phyloP scores from a whole-genome alignment of 768 basidiomycete species.

The Pleurotus ostreatus region DNA sequence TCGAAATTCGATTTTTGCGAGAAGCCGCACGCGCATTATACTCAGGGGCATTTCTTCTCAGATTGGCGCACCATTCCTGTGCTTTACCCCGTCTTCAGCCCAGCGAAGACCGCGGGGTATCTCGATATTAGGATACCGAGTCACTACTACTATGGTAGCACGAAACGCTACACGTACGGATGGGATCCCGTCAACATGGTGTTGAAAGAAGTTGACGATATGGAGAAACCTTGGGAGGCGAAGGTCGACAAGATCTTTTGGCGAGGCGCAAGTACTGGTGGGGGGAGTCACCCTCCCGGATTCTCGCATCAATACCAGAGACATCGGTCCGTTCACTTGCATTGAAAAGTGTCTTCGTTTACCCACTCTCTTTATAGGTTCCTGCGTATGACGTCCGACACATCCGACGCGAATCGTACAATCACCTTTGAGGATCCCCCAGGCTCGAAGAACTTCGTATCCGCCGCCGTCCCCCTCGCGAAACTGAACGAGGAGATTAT shows the following conservation, averaged over 20 bases:
- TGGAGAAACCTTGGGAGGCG: conserved; percentile 86
- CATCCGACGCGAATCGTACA: conserved; percentile 47
- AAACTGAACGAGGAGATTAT: conserved; percentile 76
- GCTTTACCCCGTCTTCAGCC: conserved; percentile 93
- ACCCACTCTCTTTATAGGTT: conserved; percentile 40
- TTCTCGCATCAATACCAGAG: conserved; percentile 82
- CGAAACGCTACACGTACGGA: conserved; percentile 80
- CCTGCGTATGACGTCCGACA: conserved; percentile 72
- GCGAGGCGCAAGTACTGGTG: conserved; percentile 95
- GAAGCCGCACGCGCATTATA: conserved; percentile 77
- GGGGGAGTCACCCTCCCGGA: conserved; percentile 82
- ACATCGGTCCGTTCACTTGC: conserved; percentile 52
- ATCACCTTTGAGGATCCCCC: conserved; percentile 70
- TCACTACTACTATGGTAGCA: conserved; percentile 91
- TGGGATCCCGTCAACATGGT: conserved; percentile 80
- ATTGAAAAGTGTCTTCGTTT: not conserved
- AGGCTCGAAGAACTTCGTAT: conserved; percentile 51
- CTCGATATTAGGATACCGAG: conserved; percentile 91
- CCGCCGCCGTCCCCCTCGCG: conserved; percentile 54
- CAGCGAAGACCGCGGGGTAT: conserved; percentile 82
- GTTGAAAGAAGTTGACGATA: conserved; percentile 72
- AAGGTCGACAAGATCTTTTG: conserved; percentile 90
- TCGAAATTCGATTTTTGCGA: conserved; percentile 73
- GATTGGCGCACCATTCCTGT: conserved; percentile 89
- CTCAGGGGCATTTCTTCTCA: conserved; percentile 95